A percentile compares a stretch with the other conserved stretches of the same genome.
Conservation (phyloP, 129 eudicot species). For the Centrapalus pauciflorus region DNA sequence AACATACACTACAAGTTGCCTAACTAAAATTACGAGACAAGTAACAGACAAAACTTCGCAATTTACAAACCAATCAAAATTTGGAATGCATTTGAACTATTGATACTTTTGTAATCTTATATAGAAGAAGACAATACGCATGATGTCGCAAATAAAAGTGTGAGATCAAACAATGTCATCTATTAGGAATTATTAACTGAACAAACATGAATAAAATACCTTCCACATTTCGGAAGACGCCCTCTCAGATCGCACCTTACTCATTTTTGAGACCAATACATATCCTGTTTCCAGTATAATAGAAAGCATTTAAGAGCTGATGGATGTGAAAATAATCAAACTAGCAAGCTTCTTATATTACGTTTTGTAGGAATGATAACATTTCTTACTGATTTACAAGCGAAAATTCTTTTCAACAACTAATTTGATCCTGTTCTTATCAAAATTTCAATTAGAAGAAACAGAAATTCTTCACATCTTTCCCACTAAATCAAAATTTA, state of each 20-base stretch:
- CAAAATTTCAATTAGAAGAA: background rate
- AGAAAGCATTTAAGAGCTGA: background rate
- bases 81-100: background rate
- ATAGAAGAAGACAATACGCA: conserved; percentile 3
- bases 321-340: background rate
- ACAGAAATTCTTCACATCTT: background rate
- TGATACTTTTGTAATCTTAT: background rate
- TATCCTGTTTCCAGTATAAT: conserved; percentile 41
- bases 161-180: conserved; percentile 4
- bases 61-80: background rate
- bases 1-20: background rate
- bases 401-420: background rate
- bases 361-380: background rate
- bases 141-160: background rate
- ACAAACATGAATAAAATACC: conserved; percentile 34
- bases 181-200: background rate
- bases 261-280: conserved; percentile 78
- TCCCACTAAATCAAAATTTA: background rate
- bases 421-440: background rate
- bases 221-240: conserved; percentile 88
- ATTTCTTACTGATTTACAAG: conserved; percentile 6
- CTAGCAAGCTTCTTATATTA: background rate
- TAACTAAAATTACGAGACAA: background rate
- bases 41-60: conserved; percentile 2
- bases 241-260: conserved; percentile 81